These are phyloP conservation scores for Boletus patriciae DNA, from an alignment of 768 basidiomycete genomes.

Conservation along the genomic window DNA sequence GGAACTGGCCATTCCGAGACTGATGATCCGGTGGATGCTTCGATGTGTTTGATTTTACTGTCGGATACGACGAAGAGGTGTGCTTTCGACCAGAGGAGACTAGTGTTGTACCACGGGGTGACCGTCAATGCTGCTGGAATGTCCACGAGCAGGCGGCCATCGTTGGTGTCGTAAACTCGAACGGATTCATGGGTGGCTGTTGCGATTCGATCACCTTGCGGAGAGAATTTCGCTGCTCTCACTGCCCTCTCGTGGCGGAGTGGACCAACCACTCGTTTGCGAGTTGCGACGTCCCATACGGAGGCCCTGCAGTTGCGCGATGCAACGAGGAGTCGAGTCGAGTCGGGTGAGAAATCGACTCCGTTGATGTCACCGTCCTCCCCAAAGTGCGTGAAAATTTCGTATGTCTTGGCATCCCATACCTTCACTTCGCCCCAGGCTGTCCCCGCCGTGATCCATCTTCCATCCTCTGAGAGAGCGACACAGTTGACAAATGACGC, in stretches of 20 bases:
- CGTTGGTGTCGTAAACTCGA: not conserved
- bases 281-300: not conserved
- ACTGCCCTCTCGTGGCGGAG: not conserved
- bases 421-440: not conserved
- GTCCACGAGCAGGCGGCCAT: not conserved
- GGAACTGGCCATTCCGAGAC: not conserved
- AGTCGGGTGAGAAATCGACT: not conserved
- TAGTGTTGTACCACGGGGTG: not conserved
- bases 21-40: not conserved
- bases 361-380: not conserved
- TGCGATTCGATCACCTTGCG: not conserved
- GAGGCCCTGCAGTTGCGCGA: not conserved
- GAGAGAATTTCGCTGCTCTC: not conserved
- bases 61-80: constrained; percentile 1
- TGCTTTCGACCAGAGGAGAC: constrained; percentile 1
- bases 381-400: no score
- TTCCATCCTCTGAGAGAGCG: not conserved
- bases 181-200: not conserved
- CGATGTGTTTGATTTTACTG: not conserved
- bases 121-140: not conserved
- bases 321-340: not conserved
- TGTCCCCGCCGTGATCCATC: not conserved
- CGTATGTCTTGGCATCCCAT: not conserved
- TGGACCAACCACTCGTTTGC: not conserved
- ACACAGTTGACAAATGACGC: not conserved